Evolutionary conservation across 208 protist species (phyloP).

Genomic region (Phytomonas serpens): DNA sequence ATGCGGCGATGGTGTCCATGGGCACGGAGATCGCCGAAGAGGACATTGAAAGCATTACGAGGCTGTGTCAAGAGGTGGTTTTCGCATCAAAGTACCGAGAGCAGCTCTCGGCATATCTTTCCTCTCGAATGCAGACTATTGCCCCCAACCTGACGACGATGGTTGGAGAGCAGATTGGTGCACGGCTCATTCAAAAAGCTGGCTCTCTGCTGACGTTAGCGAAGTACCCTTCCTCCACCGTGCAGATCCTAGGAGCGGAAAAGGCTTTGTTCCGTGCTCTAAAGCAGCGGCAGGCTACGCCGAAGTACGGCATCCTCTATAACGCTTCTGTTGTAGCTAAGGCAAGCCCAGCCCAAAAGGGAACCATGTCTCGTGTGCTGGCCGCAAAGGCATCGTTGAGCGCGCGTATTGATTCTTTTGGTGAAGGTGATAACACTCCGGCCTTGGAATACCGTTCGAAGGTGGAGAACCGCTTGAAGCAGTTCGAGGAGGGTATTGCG

Average conservation of each 20-base stretch:
- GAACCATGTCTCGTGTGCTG: conserved; percentile 94
- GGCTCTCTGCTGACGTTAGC: conserved; percentile 97
- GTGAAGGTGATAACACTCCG: conserved; percentile 86
- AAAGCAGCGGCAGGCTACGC: conserved; percentile 98
- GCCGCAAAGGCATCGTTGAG: conserved; percentile 97
- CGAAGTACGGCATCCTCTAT: conserved; percentile 99
- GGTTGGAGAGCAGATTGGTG: conserved; percentile 97
- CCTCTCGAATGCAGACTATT: conserved; percentile 96
- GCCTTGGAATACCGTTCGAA: conserved; percentile 89
- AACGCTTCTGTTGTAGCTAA: conserved; percentile 97
- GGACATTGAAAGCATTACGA: conserved; percentile 92
- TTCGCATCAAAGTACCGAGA: conserved; percentile 92
- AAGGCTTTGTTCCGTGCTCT: conserved; percentile 98
- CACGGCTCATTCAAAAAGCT: conserved; percentile 98
- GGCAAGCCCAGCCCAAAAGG: conserved; percentile 90
- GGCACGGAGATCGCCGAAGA: conserved; percentile 97
- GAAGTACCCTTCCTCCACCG: conserved; percentile 98
- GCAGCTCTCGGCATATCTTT: conserved; percentile 96
- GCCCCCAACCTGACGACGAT: conserved; percentile 98
- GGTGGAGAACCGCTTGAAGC: conserved; percentile 81
- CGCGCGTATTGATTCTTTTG: conserved; percentile 97
- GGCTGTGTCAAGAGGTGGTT: conserved; percentile 91
- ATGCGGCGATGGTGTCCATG: conserved; percentile 98
- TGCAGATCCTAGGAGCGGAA: conserved; percentile 99
- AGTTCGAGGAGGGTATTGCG: conserved; percentile 85